These are phyloP conservation scores for Baorangia bicolor DNA, from an alignment of 768 basidiomycete species.

Conservation along the genomic window DNA sequence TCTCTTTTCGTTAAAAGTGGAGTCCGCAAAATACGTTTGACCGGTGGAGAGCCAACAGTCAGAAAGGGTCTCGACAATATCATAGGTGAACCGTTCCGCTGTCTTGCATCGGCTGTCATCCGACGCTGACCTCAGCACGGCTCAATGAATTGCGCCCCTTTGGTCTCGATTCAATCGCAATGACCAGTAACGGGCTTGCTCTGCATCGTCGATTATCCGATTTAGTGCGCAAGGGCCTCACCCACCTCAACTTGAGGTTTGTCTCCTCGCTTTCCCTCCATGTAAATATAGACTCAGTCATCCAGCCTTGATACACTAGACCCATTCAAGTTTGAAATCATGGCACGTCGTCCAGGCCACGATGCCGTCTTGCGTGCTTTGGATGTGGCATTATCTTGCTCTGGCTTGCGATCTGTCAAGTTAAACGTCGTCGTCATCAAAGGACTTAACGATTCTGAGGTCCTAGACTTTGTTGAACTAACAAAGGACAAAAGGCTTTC, in stretches of 20 bases:
- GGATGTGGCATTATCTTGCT: slow-evolving; percentile 55
- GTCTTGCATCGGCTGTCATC: background rate
- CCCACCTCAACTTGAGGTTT: slow-evolving; percentile 70
- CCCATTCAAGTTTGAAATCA: slow-evolving; percentile 83
- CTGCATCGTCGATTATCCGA: slow-evolving; percentile 71
- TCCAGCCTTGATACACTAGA: slow-evolving; percentile 80
- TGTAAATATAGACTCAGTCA: slow-evolving; percentile 2
- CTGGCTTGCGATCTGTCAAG: slow-evolving; percentile 62
- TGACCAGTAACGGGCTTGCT: slow-evolving; percentile 83
- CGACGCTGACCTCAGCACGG: slow-evolving; percentile 41
- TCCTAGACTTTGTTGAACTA: slow-evolving; percentile 75
- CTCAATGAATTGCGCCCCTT: slow-evolving; percentile 58
- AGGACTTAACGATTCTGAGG: slow-evolving; percentile 79
- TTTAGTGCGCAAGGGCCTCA: slow-evolving; percentile 68
- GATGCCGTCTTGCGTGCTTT: slow-evolving; percentile 71
- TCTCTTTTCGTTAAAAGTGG: slow-evolving; percentile 77
- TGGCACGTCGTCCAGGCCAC: slow-evolving; percentile 78
- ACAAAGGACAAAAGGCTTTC: slow-evolving; percentile 62
- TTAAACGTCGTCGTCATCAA: slow-evolving; percentile 83
- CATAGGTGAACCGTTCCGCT: slow-evolving; percentile 48
- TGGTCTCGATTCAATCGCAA: slow-evolving; percentile 74
- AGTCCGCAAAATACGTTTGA: slow-evolving; percentile 84
- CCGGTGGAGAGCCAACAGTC: slow-evolving; percentile 86
- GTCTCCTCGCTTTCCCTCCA: slow-evolving; percentile 1
- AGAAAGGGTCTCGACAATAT: slow-evolving; percentile 72